These are phyloP conservation scores for Rhizopogon rudus DNA, from an alignment of 768 basidiomycete genomes.

Conservation along the genomic window DNA sequence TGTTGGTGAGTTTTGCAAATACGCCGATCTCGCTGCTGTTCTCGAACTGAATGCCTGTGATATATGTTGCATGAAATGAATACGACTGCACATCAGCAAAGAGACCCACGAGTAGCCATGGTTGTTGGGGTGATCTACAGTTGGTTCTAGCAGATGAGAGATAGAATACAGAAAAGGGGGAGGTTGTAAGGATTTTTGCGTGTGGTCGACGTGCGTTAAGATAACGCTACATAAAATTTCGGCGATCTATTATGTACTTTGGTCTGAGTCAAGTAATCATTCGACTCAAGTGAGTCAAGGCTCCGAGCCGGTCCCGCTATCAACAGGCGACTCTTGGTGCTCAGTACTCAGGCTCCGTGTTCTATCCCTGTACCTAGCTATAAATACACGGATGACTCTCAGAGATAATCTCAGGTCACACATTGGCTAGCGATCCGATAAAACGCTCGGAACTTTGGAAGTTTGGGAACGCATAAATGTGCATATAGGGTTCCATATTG, in stretches of 20 bases:
- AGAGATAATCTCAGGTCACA: too few species aligned
- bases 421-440: too few species aligned
- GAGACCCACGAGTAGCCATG: slow-evolving; percentile 65
- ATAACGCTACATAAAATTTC: too few species aligned
- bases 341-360: not conserved
- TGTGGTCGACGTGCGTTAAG: too few species aligned
- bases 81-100: not conserved
- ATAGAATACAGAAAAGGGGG: slow-evolving; percentile 2
- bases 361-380: not conserved
- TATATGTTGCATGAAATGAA: slow-evolving; percentile 5
- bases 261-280: slow-evolving; percentile 1
- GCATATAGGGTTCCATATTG: not conserved
- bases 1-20: slow-evolving; percentile 96
- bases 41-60: slow-evolving; percentile 86
- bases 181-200: not conserved
- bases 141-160: not conserved
- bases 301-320: not conserved
- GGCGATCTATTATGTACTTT: too few species aligned
- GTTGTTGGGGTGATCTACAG: slow-evolving; percentile 7
- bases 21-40: slow-evolving; percentile 95
- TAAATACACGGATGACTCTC: not conserved
- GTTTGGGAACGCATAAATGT: too few species aligned
- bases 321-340: too few species aligned
- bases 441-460: too few species aligned
- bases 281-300: not conserved